Evolutionary conservation across 768 basidiomycete genomes (phyloP), one percentile per base, ranked within the genome.

Genomic region (Lactarius sanguifluus): DNA sequence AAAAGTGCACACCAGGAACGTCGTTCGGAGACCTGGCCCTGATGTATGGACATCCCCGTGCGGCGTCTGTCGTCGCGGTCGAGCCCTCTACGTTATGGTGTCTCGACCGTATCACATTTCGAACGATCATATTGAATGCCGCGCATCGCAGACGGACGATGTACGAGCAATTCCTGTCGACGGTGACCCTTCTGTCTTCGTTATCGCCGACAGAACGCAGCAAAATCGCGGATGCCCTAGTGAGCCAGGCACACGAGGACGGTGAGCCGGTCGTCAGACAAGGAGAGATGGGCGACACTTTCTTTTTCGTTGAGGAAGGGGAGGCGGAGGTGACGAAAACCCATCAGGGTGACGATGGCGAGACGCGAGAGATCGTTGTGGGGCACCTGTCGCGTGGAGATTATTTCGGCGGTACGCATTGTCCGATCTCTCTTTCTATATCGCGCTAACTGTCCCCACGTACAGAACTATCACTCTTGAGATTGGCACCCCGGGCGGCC

Each of bases 11-110:
- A 55, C 87, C 92, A 1, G 94, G 95, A 4, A 86, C 83, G 66
- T 94, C 90, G 54, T 98, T 98, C 67, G 97, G 97, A 54, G 96
- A 99, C 78, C 83, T 99, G 63, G 97, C 97, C 36, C 80, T 99
- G 71, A 98, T 99, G 96, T 96, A 99, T 78, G 94, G 94, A 40
- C 95, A 96, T 71, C 92, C 93, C 47, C 92, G 97, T 38, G 94
- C 94, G 23, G 97, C 97, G 18, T 95, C 94, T 9, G 96, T 98
- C 54, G 79, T 97, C 43, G 88, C 96, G 12, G 85, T 90, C 55
- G 88, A 92, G 64, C 80, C 85, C 1, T 92, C 88, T 30, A 94
- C 90, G 10, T 81, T 98, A 32, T 99, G 97, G 97, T 89, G 91
- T 12, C 82, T 99, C 70, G 97, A 99, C 79, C 90, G 97, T 64